A percentile compares a stretch with the other conserved stretches of the same genome.
Evolutionary conservation across 768 basidiomycete genomes (phyloP).

Genomic region (Suillus clintonianus): DNA sequence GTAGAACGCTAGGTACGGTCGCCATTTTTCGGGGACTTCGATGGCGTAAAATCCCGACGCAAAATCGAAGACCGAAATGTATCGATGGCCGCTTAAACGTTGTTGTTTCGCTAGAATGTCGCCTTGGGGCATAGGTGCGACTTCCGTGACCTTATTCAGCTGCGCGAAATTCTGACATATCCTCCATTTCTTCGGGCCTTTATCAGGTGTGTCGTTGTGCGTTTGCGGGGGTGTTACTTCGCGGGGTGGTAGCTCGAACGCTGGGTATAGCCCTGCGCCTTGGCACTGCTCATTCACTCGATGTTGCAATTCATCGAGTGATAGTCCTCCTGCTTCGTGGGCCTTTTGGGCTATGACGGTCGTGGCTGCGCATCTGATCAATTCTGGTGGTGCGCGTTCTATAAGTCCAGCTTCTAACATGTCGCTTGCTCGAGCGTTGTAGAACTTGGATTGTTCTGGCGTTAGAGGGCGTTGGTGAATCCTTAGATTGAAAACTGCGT

Average conservation of each 20-base stretch:
- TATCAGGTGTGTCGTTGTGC: no score
- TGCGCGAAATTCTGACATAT: slow-evolving; percentile 40
- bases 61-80: slow-evolving; percentile 11
- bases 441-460: slow-evolving; percentile 2
- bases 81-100: slow-evolving; percentile 36
- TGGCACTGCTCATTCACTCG: slow-evolving; percentile 31
- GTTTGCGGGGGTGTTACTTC: no score
- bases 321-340: slow-evolving; percentile 30
- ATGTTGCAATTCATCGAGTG: slow-evolving; percentile 35
- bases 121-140: slow-evolving; percentile 36
- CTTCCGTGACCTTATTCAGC: slow-evolving; percentile 33
- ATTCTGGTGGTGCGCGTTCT: not conserved
- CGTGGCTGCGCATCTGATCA: not conserved
- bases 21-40: no score
- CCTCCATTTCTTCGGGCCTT: slow-evolving; percentile 34
- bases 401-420: not conserved
- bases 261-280: not conserved
- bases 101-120: slow-evolving; percentile 43
- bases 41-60: no score
- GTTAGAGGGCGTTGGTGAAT: slow-evolving; percentile 1
- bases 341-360: slow-evolving; percentile 41
- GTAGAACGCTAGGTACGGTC: no score
- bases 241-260: no score
- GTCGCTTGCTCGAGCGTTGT: not conserved
- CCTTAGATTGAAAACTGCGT: not conserved